Evolutionary conservation across 2,329 filamentous ascomycete genomes (phyloP), one percentile per base, ranked within the genome.

Genomic region (Chrysoporthe deuterocubensis): DNA sequence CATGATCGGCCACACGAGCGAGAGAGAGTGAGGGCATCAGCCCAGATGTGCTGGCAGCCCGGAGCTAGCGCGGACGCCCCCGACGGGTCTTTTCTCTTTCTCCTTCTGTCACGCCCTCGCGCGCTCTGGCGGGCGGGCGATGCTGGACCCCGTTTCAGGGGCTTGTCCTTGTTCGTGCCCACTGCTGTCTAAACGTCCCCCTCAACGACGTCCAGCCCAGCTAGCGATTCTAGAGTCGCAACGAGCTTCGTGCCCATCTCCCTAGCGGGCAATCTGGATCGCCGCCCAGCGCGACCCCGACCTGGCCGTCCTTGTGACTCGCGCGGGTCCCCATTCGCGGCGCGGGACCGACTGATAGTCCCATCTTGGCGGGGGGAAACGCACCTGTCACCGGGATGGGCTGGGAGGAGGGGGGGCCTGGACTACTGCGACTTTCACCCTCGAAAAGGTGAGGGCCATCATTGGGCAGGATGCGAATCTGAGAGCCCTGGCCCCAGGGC

Each of bases 391-490:
- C 37, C 37, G 37, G 37, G 37, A 9, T 7, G 6, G 14, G 2
- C 40, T 9, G 18, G 1, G 14, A n/a, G 26, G 42, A 21, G 43
- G n/a, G 32, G 14, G 37, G 26, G 32, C 16, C n/a, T 4, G 48
- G n/a, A 26, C 26, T 26, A n/a, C 44, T 48, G 44, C n/a, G 21
- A 50, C 46, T 21, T 18, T 50, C n/a, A 46, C n/a, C 4, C 4
- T 21, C 2, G 44, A 16, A 18, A 16, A 46, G 44, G 44, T 6
- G 46, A 48, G 46, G 4, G 18, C 16, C 13, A 34, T 34, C 65
- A 68, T 68, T 68, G 67, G 66, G 46, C 62, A 61, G 34, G 42
- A 32, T 62, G 26, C 67, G 63, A 40, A 26, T 26, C 26, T 52
- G 50, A 63, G 11, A 44, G 34, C 37, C 62, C 48, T 65, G 37